phyloP scores from a whole-genome alignment of 495 filamentous ascomycete genomes.

The Xylaria acuta region DNA sequence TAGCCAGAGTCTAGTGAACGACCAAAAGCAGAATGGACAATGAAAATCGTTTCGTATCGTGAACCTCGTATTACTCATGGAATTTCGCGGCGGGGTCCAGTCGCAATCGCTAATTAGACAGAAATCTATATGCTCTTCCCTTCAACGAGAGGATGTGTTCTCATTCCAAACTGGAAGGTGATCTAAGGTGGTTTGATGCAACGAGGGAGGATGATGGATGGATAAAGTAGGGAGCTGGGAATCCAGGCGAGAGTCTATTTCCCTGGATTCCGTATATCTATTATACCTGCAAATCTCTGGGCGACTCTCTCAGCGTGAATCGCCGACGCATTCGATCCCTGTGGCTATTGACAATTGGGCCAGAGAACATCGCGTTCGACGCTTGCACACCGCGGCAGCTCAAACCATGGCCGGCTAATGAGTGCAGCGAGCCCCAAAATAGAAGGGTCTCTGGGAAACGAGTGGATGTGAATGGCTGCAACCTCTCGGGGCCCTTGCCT shows the following conservation, averaged over 20 bases:
- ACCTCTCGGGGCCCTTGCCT: constrained; percentile 9
- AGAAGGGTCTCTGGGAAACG: constrained; percentile 16
- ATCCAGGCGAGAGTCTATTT: constrained; percentile 12
- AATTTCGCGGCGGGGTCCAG: constrained; percentile 19
- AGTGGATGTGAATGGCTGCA: constrained; percentile 27
- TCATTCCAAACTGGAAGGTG: constrained; percentile 19
- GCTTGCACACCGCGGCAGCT: constrained; percentile 26
- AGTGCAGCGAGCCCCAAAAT: constrained; percentile 25
- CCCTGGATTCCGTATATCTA: constrained; percentile 31
- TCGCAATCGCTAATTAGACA: constrained; percentile 22
- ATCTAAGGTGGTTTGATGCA: constrained; percentile 13
- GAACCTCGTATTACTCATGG: constrained; percentile 26
- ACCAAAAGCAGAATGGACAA: constrained; percentile 20
- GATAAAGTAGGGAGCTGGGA: constrained; percentile 14
- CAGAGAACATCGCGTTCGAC: background rate
- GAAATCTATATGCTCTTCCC: constrained; percentile 24
- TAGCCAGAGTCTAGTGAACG: constrained; percentile 29
- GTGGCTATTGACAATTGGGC: constrained; percentile 9
- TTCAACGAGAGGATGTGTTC: constrained; percentile 1
- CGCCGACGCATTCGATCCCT: constrained; percentile 9
- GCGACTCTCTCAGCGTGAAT: constrained; percentile 18
- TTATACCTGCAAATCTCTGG: constrained; percentile 20
- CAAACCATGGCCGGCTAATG: constrained; percentile 18
- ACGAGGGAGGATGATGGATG: constrained; percentile 5
- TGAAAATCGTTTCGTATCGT: constrained; percentile 24